These are phyloP conservation scores for Aureobasidium sp. DNA, from an alignment of 2,329 filamentous ascomycete species.

Conservation along the genomic window DNA sequence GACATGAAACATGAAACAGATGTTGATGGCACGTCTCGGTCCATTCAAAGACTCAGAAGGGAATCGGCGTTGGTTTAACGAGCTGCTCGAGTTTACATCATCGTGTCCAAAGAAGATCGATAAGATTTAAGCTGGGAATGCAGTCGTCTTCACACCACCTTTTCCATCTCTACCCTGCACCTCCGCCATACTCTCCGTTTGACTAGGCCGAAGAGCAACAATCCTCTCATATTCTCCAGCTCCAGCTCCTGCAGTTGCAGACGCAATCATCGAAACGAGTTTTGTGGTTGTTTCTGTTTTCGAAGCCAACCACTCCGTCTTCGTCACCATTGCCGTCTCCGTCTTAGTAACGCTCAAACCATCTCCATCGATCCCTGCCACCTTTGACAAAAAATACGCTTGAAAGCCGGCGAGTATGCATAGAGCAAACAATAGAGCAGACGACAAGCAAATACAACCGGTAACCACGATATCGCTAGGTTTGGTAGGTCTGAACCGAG, in stretches of 20 bases:
- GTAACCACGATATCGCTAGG: no score
- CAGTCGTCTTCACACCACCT: not conserved
- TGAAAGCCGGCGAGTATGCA: not conserved
- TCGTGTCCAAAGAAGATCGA: no score
- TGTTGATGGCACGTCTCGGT: no score
- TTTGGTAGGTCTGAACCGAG: not conserved
- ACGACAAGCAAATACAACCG: not conserved
- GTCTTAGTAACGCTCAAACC: not conserved
- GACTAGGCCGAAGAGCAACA: not conserved
- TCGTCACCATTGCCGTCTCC: not conserved
- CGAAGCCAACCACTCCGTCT: not conserved
- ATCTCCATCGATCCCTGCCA: not conserved
- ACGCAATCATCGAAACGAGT: not conserved
- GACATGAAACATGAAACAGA: no score
- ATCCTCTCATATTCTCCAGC: not conserved
- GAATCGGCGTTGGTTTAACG: no score
- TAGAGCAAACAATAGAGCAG: not conserved
- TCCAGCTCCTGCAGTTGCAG: not conserved
- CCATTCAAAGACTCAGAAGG: no score
- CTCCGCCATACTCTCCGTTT: not conserved
- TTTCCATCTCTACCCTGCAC: not conserved
- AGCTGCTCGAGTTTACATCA: no score
- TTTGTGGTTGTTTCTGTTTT: not conserved
- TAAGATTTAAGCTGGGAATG: not conserved
- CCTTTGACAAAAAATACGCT: not conserved